Base-by-base conservation (phyloP, 2,329 filamentous ascomycete genomes). In the Dryadomyces quercus-mongolicae region DNA sequence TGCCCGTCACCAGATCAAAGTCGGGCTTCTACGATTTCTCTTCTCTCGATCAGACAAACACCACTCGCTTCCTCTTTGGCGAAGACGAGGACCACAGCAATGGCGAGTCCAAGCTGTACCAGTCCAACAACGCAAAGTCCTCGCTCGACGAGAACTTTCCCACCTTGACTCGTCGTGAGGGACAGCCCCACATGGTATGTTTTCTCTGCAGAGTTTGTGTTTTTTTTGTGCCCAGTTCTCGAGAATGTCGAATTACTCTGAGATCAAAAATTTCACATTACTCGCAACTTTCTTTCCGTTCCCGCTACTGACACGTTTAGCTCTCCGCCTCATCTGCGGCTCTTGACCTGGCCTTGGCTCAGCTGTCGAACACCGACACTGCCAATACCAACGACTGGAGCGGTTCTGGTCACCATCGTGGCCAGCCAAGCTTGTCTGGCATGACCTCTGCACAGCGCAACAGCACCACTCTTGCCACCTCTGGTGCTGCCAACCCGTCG, bases 51-150 rank as follows among this genome's bases (percentile, higher is more conserved):
- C 85, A 88, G 61, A 89, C 89, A 63, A 91, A 93, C 70, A 90
- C 88, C 13, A 81, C 88, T 25, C 84, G 86, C 54, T 95, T 94
- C 64, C 75, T 95, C 42, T 95, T 96, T 66, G 85, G 86, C 57
- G 86, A 61, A 9, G 60, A 89, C 62, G 88, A 90, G 57, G 84
- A 90, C 54, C 66, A 70, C 53, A 66, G 65, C 51, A 78, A 82
- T 49, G 82, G 86, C 56, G 78, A 85, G 60, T 84, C 82, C 64
- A 82, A 77, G 59, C 86, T 84, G 67, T 75, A 88, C 59, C 79
- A 84, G 66, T 80, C 87, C 70, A 82, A 84, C 54, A 81, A 82
- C 59, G 83, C 81, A 7, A 47, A 45, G 18, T 46, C 52, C 22
- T 49, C 46, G 34, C 48, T 49, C 51, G 86, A 94, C 63, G 88